These are phyloP conservation scores for Daldinia bambusicola DNA, from an alignment of 495 filamentous ascomycete genomes.

Conservation along the genomic window DNA sequence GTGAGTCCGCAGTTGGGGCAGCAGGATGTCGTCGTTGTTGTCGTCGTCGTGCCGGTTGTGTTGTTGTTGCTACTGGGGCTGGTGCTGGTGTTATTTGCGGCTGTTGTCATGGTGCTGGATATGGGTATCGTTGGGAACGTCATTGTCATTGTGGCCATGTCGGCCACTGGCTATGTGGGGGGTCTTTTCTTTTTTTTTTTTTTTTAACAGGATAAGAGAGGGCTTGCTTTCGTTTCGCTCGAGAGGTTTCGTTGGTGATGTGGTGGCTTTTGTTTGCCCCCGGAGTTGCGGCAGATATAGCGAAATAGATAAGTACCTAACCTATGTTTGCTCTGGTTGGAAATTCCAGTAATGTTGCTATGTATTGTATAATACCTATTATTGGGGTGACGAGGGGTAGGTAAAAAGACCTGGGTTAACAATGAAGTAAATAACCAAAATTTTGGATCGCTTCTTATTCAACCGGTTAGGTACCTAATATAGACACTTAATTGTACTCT, in stretches of 20 bases:
- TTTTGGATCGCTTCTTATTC: neutral
- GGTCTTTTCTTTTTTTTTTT: too few relatives aligned
- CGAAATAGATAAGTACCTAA: neutral
- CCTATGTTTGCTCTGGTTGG: too few relatives aligned
- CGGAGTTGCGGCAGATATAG: slow-evolving; percentile 6
- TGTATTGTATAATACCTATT: neutral
- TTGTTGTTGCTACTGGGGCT: too few relatives aligned
- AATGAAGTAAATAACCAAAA: neutral
- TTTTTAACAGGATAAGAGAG: slow-evolving; percentile 10
- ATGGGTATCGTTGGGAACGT: slow-evolving; percentile 29
- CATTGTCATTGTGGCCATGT: slow-evolving; percentile 44
- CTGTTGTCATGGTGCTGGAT: slow-evolving; percentile 20
- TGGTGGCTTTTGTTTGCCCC: neutral
- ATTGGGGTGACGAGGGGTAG: neutral
- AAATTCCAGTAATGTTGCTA: too few relatives aligned
- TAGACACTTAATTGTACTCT: neutral
- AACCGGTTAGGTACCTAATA: too few relatives aligned
- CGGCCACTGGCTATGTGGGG: slow-evolving; percentile 29
- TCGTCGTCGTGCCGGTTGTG: slow-evolving; percentile 30
- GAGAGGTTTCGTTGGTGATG: neutral
- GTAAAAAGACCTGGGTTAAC: neutral
- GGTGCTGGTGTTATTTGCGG: neutral
- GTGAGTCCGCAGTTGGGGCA: slow-evolving; percentile 47
- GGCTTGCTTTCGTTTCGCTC: neutral
- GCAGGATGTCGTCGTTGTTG: slow-evolving; percentile 32